Conservation (phyloP, 2,329 filamentous ascomycete species). For the Phyllosticta citriasiana region DNA sequence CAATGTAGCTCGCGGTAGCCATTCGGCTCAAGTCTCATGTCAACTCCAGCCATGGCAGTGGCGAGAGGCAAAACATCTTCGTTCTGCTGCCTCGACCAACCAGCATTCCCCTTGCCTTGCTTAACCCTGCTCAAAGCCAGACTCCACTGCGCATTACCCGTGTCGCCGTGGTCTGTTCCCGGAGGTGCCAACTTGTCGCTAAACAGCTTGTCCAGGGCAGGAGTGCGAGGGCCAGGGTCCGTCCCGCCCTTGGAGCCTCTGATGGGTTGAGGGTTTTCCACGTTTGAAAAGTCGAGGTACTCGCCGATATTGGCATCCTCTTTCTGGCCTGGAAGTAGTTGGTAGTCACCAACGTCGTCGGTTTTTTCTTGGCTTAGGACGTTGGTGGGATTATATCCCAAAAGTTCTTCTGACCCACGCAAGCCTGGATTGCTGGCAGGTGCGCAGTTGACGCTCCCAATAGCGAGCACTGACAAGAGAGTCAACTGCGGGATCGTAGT, state of each 20-base stretch:
- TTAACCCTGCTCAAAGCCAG: constrained; percentile 31
- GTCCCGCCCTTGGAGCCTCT: constrained; percentile 41
- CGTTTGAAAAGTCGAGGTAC: constrained; percentile 45
- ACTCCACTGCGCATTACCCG: constrained; percentile 44
- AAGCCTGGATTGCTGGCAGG: constrained; percentile 9
- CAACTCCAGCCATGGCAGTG: constrained; percentile 12
- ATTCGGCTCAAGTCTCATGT: constrained; percentile 12
- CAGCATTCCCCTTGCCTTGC: constrained; percentile 28
- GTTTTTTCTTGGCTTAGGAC: constrained; percentile 16
- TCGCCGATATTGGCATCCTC: constrained; percentile 41
- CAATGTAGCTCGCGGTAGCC: constrained; percentile 15
- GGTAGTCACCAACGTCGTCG: constrained; percentile 26
- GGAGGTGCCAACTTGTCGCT: constrained; percentile 47
- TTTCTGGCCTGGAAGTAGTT: constrained; percentile 42
- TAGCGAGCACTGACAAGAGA: not conserved
- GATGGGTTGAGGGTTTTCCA: constrained; percentile 45
- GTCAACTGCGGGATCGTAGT: not conserved
- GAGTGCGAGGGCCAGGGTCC: constrained; percentile 44
- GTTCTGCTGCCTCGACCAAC: constrained; percentile 49
- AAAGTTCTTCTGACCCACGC: constrained; percentile 8
- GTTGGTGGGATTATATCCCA: constrained; percentile 12
- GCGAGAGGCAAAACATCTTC: constrained; percentile 37
- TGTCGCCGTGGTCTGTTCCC: constrained; percentile 41
- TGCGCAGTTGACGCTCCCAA: not conserved
- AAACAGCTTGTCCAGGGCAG: constrained; percentile 44